Evolutionary conservation across 768 basidiomycete genomes (phyloP), one percentile per base, ranked within the genome.

Genomic region (Crepidotus variabilis): DNA sequence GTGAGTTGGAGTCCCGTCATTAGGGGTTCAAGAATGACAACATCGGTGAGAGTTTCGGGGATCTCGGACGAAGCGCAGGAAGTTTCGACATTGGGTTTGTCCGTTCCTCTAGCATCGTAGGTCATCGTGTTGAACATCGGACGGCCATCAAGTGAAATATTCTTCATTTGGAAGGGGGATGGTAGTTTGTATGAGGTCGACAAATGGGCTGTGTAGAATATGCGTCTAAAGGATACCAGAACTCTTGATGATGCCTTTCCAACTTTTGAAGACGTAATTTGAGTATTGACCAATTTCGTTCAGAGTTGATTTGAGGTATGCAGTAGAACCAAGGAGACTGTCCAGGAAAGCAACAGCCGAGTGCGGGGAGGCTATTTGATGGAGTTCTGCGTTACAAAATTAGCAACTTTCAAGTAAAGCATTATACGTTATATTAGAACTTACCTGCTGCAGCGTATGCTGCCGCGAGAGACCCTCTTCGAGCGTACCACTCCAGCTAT

Each of bases 281-380:
- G 82, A 79, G 59, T 83, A 92, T 35, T 81, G 56, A 18, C 71
- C 71, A 0, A 78, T 73, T 57, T 91, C 87, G 43, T 72, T 73
- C 7, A 88, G 55, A 0, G 80, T 75, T 0, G 69, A 68, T 47
- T 82, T 77, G 0, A 84, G 61, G 1, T 69, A 60, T 2, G 74
- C 69, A 2, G 83, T 79, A 2, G 77, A 70, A 9, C 78, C 74
- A 13, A 93, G 75, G 6, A 92, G 79, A 7, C 77, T 71, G 47
- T 87, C 84, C 13, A 94, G 75, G 73, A 94, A 92, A 2, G 74
- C 69, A 24, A 74, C 70, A 0, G 88, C 83, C 2, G 90, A 90
- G 11, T 72, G 64, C 3, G 91, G 88, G 1, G 91, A 93, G 0
- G 82, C 79, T n/a, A 94, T 65, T 65, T 94, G 91, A 63, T 92